Conservation (phyloP, 768 basidiomycete genomes). For the Tricholoma sp. region DNA sequence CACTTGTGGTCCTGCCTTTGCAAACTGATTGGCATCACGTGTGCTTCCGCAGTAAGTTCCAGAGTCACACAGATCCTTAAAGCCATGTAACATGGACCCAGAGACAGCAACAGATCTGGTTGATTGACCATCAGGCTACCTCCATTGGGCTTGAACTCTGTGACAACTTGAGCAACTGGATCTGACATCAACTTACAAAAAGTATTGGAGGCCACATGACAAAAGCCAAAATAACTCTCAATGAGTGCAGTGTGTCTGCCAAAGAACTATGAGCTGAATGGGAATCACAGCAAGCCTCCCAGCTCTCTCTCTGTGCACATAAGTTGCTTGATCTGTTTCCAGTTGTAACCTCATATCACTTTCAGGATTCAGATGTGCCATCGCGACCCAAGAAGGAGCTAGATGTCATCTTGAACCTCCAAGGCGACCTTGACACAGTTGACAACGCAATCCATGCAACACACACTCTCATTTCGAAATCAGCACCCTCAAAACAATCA, state of each 20-base stretch:
- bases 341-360: no score
- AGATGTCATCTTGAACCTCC: conserved; percentile 24
- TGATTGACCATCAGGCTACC: conserved; percentile 27
- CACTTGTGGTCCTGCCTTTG: conserved; percentile 29
- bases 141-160: conserved; percentile 21
- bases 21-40: conserved; percentile 29
- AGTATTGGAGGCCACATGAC: conserved; percentile 11
- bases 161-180: conserved; percentile 29
- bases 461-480: conserved; percentile 4
- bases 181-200: conserved; percentile 14
- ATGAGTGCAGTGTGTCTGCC: conserved; percentile 10
- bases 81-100: background rate
- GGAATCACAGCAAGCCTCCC: conserved; percentile 25
- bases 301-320: conserved; percentile 25
- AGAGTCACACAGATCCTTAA: background rate
- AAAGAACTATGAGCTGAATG: conserved; percentile 26
- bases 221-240: conserved; percentile 14
- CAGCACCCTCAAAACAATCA: background rate
- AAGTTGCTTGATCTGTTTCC: no score
- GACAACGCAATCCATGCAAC: conserved; percentile 15
- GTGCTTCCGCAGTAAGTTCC: background rate
- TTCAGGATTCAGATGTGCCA: conserved; percentile 20
- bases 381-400: conserved; percentile 27
- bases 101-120: conserved; percentile 24
- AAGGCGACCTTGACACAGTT: conserved; percentile 19